A percentile compares a stretch with the other conserved stretches of the same genome.
Conservation (phyloP, 257 asterid genomes). For the Linderniella brevidens region DNA sequence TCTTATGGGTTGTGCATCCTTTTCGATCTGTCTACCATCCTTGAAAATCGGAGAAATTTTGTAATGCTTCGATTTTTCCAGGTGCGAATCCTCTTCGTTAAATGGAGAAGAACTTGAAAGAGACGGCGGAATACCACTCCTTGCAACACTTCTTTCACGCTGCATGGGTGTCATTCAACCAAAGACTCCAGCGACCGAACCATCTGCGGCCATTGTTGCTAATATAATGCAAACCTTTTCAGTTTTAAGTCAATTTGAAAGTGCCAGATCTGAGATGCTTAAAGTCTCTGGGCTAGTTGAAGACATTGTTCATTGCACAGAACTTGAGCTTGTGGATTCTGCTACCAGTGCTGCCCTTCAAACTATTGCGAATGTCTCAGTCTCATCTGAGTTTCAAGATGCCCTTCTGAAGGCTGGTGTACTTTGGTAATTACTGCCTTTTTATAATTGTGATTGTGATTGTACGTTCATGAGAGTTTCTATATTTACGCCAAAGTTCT, state of each 20-base stretch:
- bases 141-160: conserved; percentile 78
- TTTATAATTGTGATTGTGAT: conserved; percentile 9
- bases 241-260: conserved; percentile 80
- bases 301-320: conserved; percentile 82
- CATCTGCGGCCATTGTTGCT: conserved; percentile 62
- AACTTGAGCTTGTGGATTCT: conserved; percentile 74
- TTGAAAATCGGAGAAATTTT: background rate
- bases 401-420: conserved; percentile 83
- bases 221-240: conserved; percentile 77
- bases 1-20: no score
- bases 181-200: conserved; percentile 74
- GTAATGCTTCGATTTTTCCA: conserved; percentile 12
- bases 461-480: conserved; percentile 4
- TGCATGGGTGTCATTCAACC: conserved; percentile 95
- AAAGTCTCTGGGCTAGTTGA: conserved; percentile 72
- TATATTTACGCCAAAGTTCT: no score
- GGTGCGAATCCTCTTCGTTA: conserved; percentile 87
- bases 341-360: conserved; percentile 89
- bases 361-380: conserved; percentile 69
- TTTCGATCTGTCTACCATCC: conserved; percentile 6
- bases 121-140: conserved; percentile 90
- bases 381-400: conserved; percentile 67
- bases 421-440: conserved; percentile 41
- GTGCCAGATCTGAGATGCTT: conserved; percentile 79
- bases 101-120: conserved; percentile 99